These are phyloP conservation scores for Entomortierella parvispora DNA, from an alignment of 192 early-diverging fungal genomes.

Conservation along the genomic window DNA sequence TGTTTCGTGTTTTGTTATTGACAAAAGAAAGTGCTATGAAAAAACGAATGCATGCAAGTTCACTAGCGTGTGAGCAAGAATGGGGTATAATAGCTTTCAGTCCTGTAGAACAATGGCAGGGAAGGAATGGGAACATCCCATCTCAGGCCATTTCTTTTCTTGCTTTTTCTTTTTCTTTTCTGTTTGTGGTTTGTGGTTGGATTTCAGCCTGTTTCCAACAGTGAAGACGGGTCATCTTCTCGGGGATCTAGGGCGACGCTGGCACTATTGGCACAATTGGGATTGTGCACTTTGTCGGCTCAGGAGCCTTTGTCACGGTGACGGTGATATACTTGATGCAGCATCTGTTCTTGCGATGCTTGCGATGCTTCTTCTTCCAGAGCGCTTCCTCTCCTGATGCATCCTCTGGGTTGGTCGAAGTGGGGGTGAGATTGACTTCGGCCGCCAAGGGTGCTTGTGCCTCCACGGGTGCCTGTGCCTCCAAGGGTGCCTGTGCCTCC, in stretches of 20 bases:
- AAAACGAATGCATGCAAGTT: too few species aligned
- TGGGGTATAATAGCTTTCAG: background rate
- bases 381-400: background rate
- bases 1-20: too few species aligned
- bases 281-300: background rate
- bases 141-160: background rate
- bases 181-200: conserved; percentile 8
- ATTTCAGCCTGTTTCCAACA: background rate
- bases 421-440: background rate
- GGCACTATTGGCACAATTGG: background rate
- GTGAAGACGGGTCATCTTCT: too few species aligned
- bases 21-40: too few species aligned
- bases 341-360: conserved; percentile 3
- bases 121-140: too few species aligned
- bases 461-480: too few species aligned
- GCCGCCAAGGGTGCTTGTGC: background rate
- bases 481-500: too few species aligned
- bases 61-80: too few species aligned
- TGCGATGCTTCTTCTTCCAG: conserved; percentile 6
- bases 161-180: conserved; percentile 9
- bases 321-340: conserved; percentile 26
- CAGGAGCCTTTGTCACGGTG: background rate
- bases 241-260: background rate
- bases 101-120: background rate
- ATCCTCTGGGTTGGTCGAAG: background rate